phyloP scores from a whole-genome alignment of 2,329 filamentous ascomycete species.

The Cryphonectria nitschkei region DNA sequence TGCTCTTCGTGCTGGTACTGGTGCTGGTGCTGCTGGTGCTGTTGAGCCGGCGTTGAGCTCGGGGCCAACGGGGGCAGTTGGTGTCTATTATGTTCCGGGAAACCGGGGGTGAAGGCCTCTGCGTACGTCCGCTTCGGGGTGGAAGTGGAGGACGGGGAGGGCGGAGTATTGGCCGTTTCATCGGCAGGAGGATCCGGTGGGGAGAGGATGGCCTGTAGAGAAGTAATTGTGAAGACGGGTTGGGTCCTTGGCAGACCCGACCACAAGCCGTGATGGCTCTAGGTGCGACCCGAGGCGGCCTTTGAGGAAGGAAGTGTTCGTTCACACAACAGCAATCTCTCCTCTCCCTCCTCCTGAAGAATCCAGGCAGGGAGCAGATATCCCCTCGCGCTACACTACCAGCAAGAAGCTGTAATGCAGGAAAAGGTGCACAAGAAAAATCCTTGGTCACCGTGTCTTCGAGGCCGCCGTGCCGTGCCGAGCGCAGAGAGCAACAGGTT shows the following conservation, averaged over 20 bases:
- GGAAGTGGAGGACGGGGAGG: constrained; percentile 34
- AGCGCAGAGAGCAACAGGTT: constrained; percentile 11
- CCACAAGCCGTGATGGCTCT: constrained; percentile 28
- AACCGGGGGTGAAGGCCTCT: constrained; percentile 40
- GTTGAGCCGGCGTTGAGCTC: constrained; percentile 34
- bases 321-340: constrained; percentile 5
- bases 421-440: constrained; percentile 6
- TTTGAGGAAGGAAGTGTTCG: constrained; percentile 24
- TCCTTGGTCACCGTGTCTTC: constrained; percentile 14
- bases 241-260: constrained; percentile 45
- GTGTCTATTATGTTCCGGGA: constrained; percentile 33
- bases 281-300: constrained; percentile 4
- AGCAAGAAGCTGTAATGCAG: constrained; percentile 18
- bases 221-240: constrained; percentile 52
- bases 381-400: constrained; percentile 17
- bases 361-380: constrained; percentile 15
- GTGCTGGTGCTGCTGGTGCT: background rate
- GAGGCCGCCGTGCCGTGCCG: constrained; percentile 10
- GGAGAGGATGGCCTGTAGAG: constrained; percentile 56
- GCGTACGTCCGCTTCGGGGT: constrained; percentile 44
- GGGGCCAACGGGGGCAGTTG: constrained; percentile 34
- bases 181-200: constrained; percentile 47
- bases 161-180: constrained; percentile 39
- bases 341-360: constrained; percentile 15
- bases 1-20: background rate